Conservation (phyloP, 495 filamentous ascomycete species). For the Daldinia childiae region DNA sequence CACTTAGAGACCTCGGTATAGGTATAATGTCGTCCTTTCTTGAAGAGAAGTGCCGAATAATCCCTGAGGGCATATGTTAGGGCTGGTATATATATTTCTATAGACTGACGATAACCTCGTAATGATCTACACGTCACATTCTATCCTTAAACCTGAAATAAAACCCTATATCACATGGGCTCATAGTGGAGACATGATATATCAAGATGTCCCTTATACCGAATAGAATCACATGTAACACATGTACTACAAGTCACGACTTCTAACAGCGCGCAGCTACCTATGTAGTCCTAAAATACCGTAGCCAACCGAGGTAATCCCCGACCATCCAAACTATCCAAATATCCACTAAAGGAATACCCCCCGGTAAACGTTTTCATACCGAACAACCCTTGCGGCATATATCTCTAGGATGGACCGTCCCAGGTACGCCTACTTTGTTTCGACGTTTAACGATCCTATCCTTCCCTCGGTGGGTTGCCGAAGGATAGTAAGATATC, state of each 20-base stretch:
- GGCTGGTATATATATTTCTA: no score
- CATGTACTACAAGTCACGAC: neutral
- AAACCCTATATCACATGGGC: neutral
- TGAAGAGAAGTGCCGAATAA: neutral
- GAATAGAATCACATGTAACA: neutral
- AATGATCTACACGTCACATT: neutral
- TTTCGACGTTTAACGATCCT: neutral
- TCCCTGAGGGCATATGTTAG: neutral
- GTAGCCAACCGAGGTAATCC: neutral
- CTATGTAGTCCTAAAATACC: neutral
- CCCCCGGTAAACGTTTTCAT: neutral
- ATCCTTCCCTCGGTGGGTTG: neutral
- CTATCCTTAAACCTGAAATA: neutral
- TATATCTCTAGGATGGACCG: neutral
- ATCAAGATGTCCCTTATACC: neutral
- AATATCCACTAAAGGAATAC: neutral
- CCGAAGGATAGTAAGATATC: neutral
- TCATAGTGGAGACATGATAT: neutral
- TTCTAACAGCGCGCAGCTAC: neutral
- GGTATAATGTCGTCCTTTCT: neutral
- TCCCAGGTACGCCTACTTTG: neutral
- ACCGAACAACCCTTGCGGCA: neutral
- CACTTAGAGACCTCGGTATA: neutral
- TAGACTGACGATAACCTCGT: neutral
- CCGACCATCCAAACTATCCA: neutral